phyloP scores from a whole-genome alignment of 2,329 filamentous ascomycete species.

The Colletotrichum australisinense region DNA sequence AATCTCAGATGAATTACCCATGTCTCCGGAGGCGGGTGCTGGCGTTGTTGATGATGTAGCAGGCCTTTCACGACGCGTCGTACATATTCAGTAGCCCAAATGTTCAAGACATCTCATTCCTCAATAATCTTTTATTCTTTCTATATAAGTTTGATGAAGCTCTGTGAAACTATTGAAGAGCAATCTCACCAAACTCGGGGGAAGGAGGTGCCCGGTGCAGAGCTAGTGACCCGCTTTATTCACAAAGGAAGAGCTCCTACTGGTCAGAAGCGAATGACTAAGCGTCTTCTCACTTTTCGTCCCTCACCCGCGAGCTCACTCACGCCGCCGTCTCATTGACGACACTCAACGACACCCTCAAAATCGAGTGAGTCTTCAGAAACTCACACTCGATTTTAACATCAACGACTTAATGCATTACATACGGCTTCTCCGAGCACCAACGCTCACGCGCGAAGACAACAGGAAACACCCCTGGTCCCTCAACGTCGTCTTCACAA shows the following conservation, averaged over 20 bases:
- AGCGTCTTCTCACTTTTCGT: neutral
- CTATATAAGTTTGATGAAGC: neutral
- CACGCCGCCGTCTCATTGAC: neutral
- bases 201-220: too few species aligned
- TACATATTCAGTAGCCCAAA: too few species aligned
- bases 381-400: too few species aligned
- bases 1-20: too few species aligned
- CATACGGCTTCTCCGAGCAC: slow-evolving; percentile 63
- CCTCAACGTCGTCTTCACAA: slow-evolving; percentile 61
- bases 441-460: slow-evolving; percentile 47
- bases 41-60: too few species aligned
- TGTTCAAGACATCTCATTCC: too few species aligned
- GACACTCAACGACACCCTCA: neutral
- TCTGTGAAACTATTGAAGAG: too few species aligned
- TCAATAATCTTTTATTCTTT: too few species aligned
- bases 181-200: too few species aligned
- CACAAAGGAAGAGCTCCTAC: neutral
- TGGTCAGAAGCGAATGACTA: neutral
- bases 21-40: too few species aligned
- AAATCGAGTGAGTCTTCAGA: neutral
- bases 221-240: neutral
- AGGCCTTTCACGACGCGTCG: too few species aligned
- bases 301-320: neutral
- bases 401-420: slow-evolving; percentile 61
- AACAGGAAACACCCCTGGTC: slow-evolving; percentile 39